Evolutionary conservation across 306 rosid species (phyloP).

Genomic region (Vigna hirtella): DNA sequence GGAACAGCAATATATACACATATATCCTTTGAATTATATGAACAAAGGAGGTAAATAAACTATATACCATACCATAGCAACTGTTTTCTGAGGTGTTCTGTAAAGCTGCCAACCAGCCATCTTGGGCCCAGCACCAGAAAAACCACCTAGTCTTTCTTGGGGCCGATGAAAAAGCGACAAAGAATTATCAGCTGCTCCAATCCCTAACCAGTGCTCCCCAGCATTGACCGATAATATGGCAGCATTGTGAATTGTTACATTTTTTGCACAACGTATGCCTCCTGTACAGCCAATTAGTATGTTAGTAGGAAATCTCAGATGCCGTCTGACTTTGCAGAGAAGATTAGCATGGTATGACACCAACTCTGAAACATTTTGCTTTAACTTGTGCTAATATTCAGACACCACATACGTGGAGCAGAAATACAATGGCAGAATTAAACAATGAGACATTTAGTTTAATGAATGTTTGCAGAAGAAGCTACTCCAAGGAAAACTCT

Average conservation of each 20-base stretch:
- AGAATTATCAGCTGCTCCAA: slow-evolving; percentile 99
- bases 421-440: slow-evolving; percentile 22
- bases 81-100: slow-evolving; percentile 92
- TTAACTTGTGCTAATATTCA: slow-evolving; percentile 27
- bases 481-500: slow-evolving; percentile 11
- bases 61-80: slow-evolving; percentile 92
- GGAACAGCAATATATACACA: slow-evolving; percentile 2
- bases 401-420: slow-evolving; percentile 21
- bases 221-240: slow-evolving; percentile 91
- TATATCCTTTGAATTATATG: slow-evolving; percentile 3
- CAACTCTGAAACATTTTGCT: slow-evolving; percentile 23
- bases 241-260: slow-evolving; percentile 83
- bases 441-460: slow-evolving; percentile 18
- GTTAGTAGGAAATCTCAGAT: slow-evolving; percentile 25
- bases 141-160: slow-evolving; percentile 93
- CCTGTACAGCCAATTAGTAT: slow-evolving; percentile 59
- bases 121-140: slow-evolving; percentile 78
- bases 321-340: slow-evolving; percentile 35
- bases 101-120: slow-evolving; percentile 97
- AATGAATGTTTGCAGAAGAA: slow-evolving; percentile 34
- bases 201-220: slow-evolving; percentile 98
- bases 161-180: slow-evolving; percentile 97
- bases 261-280: slow-evolving; percentile 85
- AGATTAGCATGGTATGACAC: slow-evolving; percentile 7
- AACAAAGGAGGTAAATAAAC: slow-evolving; percentile 24